phyloP scores from a whole-genome alignment of 345 rosid genomes.

The Ceriops decandra region DNA sequence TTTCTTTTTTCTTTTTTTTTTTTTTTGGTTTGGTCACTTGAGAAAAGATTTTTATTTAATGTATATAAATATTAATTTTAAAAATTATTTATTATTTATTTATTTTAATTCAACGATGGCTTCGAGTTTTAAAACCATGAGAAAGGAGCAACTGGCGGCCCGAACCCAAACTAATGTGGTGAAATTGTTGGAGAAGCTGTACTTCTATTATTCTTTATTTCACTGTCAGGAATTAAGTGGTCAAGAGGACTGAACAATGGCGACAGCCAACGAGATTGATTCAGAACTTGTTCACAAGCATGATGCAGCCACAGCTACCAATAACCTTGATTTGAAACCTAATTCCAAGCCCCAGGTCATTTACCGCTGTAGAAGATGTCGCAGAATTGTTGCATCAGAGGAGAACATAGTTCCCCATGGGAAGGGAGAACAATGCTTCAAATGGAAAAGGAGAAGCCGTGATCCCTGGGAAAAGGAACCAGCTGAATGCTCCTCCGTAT shows the following conservation, averaged over 20 bases:
- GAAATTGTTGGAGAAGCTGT: no score
- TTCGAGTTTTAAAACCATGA: background rate
- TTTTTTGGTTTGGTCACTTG: no score
- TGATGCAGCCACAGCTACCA: slow-evolving; percentile 27
- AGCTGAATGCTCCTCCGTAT: slow-evolving; percentile 67
- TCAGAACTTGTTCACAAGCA: slow-evolving; percentile 1
- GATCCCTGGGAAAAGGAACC: slow-evolving; percentile 29
- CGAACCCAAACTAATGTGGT: no score
- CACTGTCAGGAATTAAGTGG: background rate
- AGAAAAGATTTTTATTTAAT: no score
- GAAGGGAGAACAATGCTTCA: slow-evolving; percentile 69
- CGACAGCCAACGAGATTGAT: background rate
- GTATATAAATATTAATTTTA: no score
- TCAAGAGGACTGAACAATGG: background rate
- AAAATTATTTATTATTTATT: no score
- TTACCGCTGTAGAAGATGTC: slow-evolving; percentile 79
- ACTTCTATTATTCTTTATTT: background rate
- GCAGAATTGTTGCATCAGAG: slow-evolving; percentile 70
- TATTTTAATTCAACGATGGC: slow-evolving; percentile 30
- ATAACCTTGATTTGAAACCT: slow-evolving; percentile 22
- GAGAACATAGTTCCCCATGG: slow-evolving; percentile 69
- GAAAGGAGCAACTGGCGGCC: no score
- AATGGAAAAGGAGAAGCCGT: slow-evolving; percentile 66
- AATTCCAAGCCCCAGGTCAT: slow-evolving; percentile 44
- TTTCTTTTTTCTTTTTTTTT: no score